These are phyloP conservation scores for Moricandia moricandioides DNA, from an alignment of 345 rosid genomes.

Conservation along the genomic window DNA sequence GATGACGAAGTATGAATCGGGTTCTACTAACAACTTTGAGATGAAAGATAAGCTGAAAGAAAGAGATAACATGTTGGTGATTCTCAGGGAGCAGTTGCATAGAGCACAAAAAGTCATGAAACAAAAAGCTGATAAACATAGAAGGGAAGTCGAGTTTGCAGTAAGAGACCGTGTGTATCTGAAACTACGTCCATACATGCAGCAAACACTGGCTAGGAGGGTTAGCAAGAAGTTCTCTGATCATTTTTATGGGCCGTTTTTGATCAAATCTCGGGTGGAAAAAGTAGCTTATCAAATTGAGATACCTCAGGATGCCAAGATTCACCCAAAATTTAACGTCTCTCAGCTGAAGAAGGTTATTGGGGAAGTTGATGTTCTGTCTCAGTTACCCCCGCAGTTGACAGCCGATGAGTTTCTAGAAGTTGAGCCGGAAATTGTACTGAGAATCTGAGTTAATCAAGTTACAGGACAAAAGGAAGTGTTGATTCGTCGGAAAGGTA, in stretches of 20 bases:
- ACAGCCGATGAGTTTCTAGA: too few relatives aligned
- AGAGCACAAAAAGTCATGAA: neutral
- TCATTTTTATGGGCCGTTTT: neutral
- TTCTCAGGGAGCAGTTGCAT: too few relatives aligned
- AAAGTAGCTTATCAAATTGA: neutral
- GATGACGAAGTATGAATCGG: too few relatives aligned
- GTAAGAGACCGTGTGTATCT: neutral
- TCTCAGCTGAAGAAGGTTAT: neutral
- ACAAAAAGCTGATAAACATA: neutral
- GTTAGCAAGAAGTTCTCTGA: neutral
- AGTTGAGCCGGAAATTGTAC: too few relatives aligned
- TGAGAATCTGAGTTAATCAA: too few relatives aligned
- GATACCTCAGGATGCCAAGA: neutral
- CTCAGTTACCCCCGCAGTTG: too few relatives aligned
- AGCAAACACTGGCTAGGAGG: neutral
- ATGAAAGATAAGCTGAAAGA: too few relatives aligned
- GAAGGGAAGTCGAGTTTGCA: neutral
- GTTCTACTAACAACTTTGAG: too few relatives aligned
- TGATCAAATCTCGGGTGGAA: neutral
- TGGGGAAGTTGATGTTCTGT: neutral
- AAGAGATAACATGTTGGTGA: too few relatives aligned
- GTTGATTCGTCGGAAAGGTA: neutral
- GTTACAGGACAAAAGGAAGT: neutral
- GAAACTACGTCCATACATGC: neutral
- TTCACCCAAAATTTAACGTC: neutral